A percentile compares a stretch with the other conserved stretches of the same genome.
Conservation (phyloP, 345 rosid species). For the Citrus maxima region DNA sequence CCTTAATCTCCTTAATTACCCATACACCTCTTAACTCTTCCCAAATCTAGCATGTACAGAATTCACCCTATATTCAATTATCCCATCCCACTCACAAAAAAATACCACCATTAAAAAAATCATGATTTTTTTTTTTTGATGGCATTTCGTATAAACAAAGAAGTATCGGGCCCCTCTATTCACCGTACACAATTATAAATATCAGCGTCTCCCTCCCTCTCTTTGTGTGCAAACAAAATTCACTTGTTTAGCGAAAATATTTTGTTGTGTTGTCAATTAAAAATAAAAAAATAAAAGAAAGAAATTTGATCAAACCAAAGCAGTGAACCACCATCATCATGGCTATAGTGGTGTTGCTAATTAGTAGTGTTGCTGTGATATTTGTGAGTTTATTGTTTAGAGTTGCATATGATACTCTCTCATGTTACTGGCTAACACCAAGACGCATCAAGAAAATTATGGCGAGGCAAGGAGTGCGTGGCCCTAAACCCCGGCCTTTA, state of each 20-base stretch:
- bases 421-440: conserved; percentile 66
- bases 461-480: conserved; percentile 88
- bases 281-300: too few relatives aligned
- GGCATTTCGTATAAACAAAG: not conserved
- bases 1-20: not conserved
- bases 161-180: not conserved
- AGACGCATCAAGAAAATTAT: conserved; percentile 68
- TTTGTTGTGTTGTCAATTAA: not conserved
- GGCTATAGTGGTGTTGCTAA: conserved; percentile 19
- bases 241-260: not conserved
- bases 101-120: not conserved
- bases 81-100: not conserved
- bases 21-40: not conserved
- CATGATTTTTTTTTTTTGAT: not conserved
- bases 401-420: conserved; percentile 48
- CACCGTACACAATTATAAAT: not conserved
- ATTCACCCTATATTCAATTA: not conserved
- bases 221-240: not conserved
- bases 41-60: not conserved
- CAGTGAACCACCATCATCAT: not conserved
- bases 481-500: conserved; percentile 70
- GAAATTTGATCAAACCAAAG: not conserved
- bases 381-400: conserved; percentile 30
- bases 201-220: not conserved
- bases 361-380: conserved; percentile 19